Evolutionary conservation across 2,329 filamentous ascomycete genomes (phyloP), one percentile per base, ranked within the genome.

Genomic region (Scedosporium apiospermum): DNA sequence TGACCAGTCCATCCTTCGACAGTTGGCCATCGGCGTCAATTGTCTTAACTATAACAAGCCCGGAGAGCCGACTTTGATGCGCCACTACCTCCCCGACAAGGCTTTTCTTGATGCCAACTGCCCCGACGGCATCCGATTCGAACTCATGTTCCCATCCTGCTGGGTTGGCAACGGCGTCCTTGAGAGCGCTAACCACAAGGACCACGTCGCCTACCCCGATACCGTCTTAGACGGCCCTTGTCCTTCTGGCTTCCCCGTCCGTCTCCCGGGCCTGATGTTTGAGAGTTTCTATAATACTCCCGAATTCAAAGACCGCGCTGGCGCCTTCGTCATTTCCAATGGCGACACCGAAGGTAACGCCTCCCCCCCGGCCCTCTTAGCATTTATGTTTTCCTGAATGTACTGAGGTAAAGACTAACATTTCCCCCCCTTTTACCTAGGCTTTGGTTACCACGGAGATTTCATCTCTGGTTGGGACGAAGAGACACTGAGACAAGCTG

Each of bases 11-110:
- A 83, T 87, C 61, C 82, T 97, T 44, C 78, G 77, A 60, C 89
- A 96, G 78, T 91, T 93, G 65, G 91, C 93, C 9, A 69, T 97
- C 30, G 93, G 95, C 3, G 96, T 96, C 83, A 98, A 98, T 80
- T 98, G 95, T 76, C 77, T 99, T 65, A 88, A 98, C 83, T 97
- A 97, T 72, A 69, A 68, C 38, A 78, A 75, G 26, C 69, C 74
- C 0, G 78, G 89, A 2, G 92, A 96, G 73, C 81, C 82, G 1
- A 89, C 92, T 14, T 82, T 96, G 42, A 89, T 86, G 74, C 91
- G 93, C 67, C 93, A 96, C 74, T 87, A 84, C 71, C 70, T 97
- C 68, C 93, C 93, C 0, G 83, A 88, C 69, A 96, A 96, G 80
- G 75, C 76, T 0, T 96, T 85, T 71, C 80, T 96, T 42, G 92